These are phyloP conservation scores for Pichia sp. DNA, from an alignment of 1,139 yeast species.

Conservation along the genomic window DNA sequence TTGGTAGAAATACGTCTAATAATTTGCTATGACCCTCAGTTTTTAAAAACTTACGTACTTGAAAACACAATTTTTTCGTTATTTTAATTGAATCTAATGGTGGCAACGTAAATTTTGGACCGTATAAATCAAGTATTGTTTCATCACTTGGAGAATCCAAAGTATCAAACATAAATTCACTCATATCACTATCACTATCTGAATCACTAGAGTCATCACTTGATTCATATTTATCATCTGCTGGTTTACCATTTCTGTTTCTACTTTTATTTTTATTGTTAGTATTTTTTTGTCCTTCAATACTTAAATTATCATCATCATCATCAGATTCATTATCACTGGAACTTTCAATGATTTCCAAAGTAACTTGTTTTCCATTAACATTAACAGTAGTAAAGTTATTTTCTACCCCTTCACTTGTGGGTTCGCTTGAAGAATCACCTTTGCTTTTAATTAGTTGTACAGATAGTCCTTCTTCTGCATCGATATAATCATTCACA, in stretches of 20 bases:
- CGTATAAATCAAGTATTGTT: conserved; percentile 5
- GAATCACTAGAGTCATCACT: background rate
- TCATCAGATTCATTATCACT: conserved; percentile 1
- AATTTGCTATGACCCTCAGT: conserved; percentile 48
- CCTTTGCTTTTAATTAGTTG: background rate
- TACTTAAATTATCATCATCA: background rate
- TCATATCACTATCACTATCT: conserved; percentile 9
- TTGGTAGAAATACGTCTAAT: conserved; percentile 49
- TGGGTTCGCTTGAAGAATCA: background rate
- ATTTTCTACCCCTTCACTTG: background rate
- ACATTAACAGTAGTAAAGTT: background rate
- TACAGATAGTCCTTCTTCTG: conserved; percentile 6
- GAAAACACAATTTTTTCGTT: conserved; percentile 36
- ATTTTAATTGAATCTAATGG: conserved; percentile 19
- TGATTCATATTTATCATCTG: background rate
- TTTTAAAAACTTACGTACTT: conserved; percentile 55
- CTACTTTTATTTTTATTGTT: background rate
- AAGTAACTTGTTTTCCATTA: background rate
- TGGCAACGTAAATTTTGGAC: conserved; percentile 11
- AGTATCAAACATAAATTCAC: conserved; percentile 11
- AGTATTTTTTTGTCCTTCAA: background rate
- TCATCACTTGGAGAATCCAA: conserved; percentile 9
- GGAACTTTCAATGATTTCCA: conserved; percentile 4
- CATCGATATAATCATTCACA: background rate
- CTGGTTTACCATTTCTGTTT: background rate